These are phyloP conservation scores for Phytophthora crassamura DNA, from an alignment of 352 stramenopile genomes.

Conservation along the genomic window DNA sequence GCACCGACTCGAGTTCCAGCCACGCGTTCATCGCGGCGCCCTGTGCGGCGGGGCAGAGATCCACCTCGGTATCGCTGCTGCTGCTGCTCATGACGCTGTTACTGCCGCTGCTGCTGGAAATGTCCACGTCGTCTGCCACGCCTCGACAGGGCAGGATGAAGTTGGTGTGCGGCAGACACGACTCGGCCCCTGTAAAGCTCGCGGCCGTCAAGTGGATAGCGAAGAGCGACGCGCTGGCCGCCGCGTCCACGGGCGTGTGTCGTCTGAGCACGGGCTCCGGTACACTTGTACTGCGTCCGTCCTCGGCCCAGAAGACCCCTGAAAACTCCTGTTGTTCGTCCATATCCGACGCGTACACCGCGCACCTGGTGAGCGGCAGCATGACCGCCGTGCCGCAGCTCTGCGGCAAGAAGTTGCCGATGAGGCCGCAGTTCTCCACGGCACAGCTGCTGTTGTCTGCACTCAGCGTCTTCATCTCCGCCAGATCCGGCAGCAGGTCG, in stretches of 20 bases:
- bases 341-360: slow-evolving; percentile 49
- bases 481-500: slow-evolving; percentile 59
- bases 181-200: slow-evolving; percentile 50
- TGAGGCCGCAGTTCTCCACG: slow-evolving; percentile 44
- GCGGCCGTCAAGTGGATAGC: slow-evolving; percentile 61
- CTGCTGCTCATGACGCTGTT: slow-evolving; percentile 24
- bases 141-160: slow-evolving; percentile 77
- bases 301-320: slow-evolving; percentile 69
- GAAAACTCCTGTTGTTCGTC: slow-evolving; percentile 26
- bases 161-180: slow-evolving; percentile 56
- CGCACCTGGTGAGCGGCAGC: slow-evolving; percentile 50
- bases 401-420: slow-evolving; percentile 37
- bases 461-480: slow-evolving; percentile 42
- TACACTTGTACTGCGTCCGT: slow-evolving; percentile 57
- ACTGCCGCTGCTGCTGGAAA: slow-evolving; percentile 25
- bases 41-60: slow-evolving; percentile 45
- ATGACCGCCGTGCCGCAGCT: slow-evolving; percentile 45
- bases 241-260: slow-evolving; percentile 39
- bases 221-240: slow-evolving; percentile 47
- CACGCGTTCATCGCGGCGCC: slow-evolving; percentile 64
- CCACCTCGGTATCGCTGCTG: slow-evolving; percentile 43
- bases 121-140: slow-evolving; percentile 33
- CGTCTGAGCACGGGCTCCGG: slow-evolving; percentile 59
- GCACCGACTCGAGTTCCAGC: slow-evolving; percentile 51
- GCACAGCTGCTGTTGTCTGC: slow-evolving; percentile 27